phyloP scores from a whole-genome alignment of 495 filamentous ascomycete genomes.

The Usnea hakonensis region DNA sequence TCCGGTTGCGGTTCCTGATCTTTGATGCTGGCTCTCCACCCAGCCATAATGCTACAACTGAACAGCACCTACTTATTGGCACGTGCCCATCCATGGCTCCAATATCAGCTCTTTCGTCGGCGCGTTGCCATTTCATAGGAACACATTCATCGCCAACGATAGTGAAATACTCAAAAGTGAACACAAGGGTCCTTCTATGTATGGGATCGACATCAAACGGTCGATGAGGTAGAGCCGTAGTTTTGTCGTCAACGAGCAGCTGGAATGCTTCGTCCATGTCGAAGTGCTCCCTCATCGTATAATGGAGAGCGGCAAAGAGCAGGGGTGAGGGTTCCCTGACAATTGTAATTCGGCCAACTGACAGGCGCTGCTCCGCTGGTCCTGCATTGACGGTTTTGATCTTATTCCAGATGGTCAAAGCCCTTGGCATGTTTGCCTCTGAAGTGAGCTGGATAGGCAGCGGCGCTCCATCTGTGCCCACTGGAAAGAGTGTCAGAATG shows the following conservation, averaged over 20 bases:
- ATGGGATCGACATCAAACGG: conserved; percentile 31
- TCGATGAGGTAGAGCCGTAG: conserved; percentile 33
- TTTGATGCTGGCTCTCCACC: conserved; percentile 32
- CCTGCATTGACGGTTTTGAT: conserved; percentile 29
- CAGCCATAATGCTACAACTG: conserved; percentile 42
- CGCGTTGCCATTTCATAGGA: conserved; percentile 45
- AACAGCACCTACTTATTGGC: conserved; percentile 41
- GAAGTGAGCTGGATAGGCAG: conserved; percentile 25
- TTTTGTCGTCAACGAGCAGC: conserved; percentile 34
- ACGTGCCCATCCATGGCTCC: conserved; percentile 34
- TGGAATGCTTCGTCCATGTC: conserved; percentile 47
- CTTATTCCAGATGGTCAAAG: conserved; percentile 27
- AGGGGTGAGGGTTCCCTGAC: conserved; percentile 45
- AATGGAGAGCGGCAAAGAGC: conserved; percentile 43
- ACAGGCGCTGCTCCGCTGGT: conserved; percentile 25
- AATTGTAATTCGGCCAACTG: conserved; percentile 47
- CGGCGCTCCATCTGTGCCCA: conserved; percentile 36
- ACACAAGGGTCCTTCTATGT: conserved; percentile 42
- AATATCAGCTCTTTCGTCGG: conserved; percentile 29
- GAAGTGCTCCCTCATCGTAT: conserved; percentile 40
- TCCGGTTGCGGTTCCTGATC: conserved; percentile 31
- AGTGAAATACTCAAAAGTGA: conserved; percentile 50
- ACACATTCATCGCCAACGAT: conserved; percentile 37
- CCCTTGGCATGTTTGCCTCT: conserved; percentile 25
- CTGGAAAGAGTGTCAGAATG: conserved; percentile 3